These are phyloP conservation scores for Acidiella bohemica DNA, from an alignment of 495 filamentous ascomycete genomes.

Conservation along the genomic window DNA sequence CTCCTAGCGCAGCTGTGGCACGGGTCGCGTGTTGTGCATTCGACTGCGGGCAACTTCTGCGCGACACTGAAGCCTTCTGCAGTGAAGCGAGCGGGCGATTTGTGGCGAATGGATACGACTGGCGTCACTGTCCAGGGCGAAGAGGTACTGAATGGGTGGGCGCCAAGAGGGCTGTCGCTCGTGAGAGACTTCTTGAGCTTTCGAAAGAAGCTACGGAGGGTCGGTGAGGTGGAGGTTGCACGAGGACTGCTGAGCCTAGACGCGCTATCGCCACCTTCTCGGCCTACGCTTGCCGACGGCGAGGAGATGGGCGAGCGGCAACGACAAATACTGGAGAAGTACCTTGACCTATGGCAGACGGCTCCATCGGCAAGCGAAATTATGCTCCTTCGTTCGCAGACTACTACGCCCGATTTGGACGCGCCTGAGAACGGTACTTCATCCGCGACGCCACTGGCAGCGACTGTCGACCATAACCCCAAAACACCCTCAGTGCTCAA, in stretches of 20 bases:
- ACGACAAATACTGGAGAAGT: conserved; percentile 48
- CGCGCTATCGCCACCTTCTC: conserved; percentile 8
- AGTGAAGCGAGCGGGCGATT: conserved; percentile 77
- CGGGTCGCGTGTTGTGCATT: conserved; percentile 70
- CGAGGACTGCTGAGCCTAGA: conserved; percentile 48
- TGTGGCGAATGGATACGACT: conserved; percentile 94
- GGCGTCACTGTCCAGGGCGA: conserved; percentile 92
- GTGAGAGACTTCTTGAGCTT: conserved; percentile 66
- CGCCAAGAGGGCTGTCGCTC: conserved; percentile 75
- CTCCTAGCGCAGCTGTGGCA: conserved; percentile 84
- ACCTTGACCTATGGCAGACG: conserved; percentile 63
- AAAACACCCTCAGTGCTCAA: conserved; percentile 58
- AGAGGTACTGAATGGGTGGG: conserved; percentile 70
- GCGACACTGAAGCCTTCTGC: conserved; percentile 73
- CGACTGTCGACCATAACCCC: conserved; percentile 54
- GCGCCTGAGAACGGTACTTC: conserved; percentile 18
- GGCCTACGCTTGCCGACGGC: not conserved
- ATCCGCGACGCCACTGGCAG: conserved; percentile 34
- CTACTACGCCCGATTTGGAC: conserved; percentile 46
- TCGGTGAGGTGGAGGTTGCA: conserved; percentile 67
- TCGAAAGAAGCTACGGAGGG: conserved; percentile 53
- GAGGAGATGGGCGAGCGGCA: conserved; percentile 21
- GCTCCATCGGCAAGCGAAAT: conserved; percentile 52
- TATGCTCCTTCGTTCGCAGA: conserved; percentile 63
- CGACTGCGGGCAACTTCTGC: conserved; percentile 71